These are phyloP conservation scores for Chimonanthus praecox DNA, from an alignment of 164 flowering plant species.

Conservation along the genomic window DNA sequence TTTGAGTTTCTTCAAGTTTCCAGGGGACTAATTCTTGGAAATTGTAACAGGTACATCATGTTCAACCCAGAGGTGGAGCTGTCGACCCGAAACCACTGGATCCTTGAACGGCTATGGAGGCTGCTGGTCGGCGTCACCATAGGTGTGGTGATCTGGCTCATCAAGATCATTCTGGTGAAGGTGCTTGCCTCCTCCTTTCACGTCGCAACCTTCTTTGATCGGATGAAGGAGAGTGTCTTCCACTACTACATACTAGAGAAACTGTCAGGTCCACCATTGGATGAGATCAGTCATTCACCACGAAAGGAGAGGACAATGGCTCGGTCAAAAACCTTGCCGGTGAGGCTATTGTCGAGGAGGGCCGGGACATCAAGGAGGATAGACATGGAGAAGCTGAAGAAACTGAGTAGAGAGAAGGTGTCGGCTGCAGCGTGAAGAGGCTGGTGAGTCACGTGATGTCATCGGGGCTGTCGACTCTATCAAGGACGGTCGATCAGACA, in stretches of 20 bases:
- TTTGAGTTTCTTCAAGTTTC: too few relatives aligned
- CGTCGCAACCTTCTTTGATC: conserved; percentile 6
- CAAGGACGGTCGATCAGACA: not conserved
- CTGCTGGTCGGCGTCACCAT: not conserved
- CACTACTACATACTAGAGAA: not conserved
- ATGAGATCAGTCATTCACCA: not conserved
- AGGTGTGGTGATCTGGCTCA: conserved; percentile 2
- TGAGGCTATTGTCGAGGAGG: not conserved
- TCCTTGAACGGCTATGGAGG: conserved; percentile 6
- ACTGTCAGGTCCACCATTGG: not conserved
- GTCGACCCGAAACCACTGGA: not conserved
- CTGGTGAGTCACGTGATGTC: conserved; percentile 2
- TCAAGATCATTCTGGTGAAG: conserved; percentile 4
- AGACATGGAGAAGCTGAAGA: not conserved
- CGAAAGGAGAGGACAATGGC: conserved; percentile 1
- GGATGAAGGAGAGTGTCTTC: conserved; percentile 7
- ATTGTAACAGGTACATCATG: too few relatives aligned
- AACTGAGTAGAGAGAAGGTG: not conserved
- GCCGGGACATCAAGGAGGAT: not conserved
- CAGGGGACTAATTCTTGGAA: too few relatives aligned
- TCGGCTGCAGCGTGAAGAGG: conserved; percentile 1
- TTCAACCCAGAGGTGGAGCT: too few relatives aligned
- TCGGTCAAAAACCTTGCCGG: not conserved
- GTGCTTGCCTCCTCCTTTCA: conserved; percentile 7
- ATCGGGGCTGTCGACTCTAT: not conserved